phyloP scores from a whole-genome alignment of 2,329 filamentous ascomycete genomes.

The Pseudogymnoascus destructans region DNA sequence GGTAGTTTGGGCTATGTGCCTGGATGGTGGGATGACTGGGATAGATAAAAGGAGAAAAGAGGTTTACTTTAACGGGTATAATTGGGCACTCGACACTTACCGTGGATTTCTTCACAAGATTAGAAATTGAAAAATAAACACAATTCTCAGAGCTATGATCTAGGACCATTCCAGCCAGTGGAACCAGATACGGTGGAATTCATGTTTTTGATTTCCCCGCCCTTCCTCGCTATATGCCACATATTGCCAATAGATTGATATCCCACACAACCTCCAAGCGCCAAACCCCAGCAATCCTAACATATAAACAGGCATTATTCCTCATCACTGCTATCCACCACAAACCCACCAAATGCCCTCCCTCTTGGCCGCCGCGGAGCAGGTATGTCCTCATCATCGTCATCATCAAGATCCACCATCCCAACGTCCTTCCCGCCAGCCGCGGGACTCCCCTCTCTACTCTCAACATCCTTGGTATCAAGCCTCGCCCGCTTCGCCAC shows the following conservation, averaged over 20 bases:
- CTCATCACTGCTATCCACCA: conserved; percentile 7
- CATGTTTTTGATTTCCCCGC: not conserved
- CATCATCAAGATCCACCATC: not conserved
- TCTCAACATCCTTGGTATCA: not conserved
- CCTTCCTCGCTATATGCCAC: conserved; percentile 1
- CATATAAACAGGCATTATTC: conserved; percentile 6
- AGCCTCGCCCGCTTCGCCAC: conserved; percentile 2
- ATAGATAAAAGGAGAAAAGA: not conserved
- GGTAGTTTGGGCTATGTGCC: not conserved
- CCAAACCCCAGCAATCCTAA: not conserved
- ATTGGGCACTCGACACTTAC: not conserved
- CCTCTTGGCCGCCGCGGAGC: not conserved
- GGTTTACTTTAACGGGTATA: not conserved
- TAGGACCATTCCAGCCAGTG: not conserved
- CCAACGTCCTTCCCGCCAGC: not conserved
- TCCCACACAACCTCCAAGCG: conserved; percentile 4
- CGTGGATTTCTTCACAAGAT: conserved; percentile 5
- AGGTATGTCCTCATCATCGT: not conserved
- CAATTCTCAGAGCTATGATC: not conserved
- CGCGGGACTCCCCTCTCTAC: not conserved
- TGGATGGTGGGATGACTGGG: not conserved
- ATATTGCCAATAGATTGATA: conserved; percentile 7
- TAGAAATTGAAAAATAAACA: not conserved
- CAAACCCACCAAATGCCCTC: not conserved
- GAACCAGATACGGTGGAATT: not conserved